Conservation (phyloP, 2,329 filamentous ascomycete genomes). For the Sclerotinia trifoliorum region DNA sequence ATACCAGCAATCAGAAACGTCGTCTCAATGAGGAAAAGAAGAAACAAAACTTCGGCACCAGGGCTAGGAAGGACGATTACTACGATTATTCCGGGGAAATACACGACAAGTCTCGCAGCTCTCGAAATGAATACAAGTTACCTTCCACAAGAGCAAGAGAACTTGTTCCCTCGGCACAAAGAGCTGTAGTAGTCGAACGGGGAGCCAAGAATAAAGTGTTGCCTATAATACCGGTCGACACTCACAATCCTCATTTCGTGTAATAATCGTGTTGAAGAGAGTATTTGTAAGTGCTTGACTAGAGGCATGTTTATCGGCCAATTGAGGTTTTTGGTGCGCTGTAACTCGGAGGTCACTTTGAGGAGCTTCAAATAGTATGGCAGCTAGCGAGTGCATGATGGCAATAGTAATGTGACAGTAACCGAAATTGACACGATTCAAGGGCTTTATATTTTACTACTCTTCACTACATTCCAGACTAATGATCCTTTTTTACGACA, state of each 20-base stretch:
- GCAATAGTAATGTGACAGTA: background rate
- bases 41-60: background rate
- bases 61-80: accelerated
- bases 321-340: too few species aligned
- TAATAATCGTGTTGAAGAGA: background rate
- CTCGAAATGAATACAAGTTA: background rate
- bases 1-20: background rate
- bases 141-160: too few species aligned
- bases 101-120: background rate
- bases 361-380: background rate
- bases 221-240: background rate
- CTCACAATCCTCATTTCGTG: background rate
- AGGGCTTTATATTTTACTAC: background rate
- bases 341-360: background rate
- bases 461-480: background rate
- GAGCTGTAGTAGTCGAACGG: too few species aligned
- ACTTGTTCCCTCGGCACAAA: too few species aligned
- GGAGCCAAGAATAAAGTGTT: background rate
- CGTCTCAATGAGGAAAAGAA: background rate
- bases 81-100: background rate
- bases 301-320: too few species aligned
- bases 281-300: background rate
- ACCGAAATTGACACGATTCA: background rate
- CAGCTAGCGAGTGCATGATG: background rate
- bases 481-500: background rate